These are phyloP conservation scores for Alternaria tenuissima DNA, from an alignment of 2,329 filamentous ascomycete species.

Conservation along the genomic window DNA sequence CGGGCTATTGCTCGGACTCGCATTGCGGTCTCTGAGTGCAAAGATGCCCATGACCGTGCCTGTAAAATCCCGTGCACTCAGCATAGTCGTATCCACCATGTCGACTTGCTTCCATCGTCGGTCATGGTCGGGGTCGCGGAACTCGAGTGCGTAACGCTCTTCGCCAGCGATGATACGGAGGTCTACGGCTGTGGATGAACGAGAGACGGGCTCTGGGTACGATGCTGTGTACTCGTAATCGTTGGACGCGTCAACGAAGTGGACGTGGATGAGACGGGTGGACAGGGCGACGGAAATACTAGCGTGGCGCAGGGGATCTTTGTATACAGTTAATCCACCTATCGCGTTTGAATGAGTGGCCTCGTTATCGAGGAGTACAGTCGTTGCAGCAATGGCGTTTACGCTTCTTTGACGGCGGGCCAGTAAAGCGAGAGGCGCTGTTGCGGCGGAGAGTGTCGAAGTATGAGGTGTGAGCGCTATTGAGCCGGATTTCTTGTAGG, in stretches of 20 bases:
- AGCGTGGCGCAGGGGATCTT: neutral
- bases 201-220: neutral
- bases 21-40: neutral
- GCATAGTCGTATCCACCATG: neutral
- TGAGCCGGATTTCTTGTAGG: neutral
- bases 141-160: neutral
- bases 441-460: neutral
- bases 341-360: neutral
- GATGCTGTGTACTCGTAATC: neutral
- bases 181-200: neutral
- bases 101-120: neutral
- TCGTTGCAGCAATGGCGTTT: neutral
- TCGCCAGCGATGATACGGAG: neutral
- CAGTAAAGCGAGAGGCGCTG: neutral
- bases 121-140: neutral
- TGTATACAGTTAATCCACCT: neutral
- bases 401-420: neutral
- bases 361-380: neutral
- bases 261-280: conserved; percentile 1
- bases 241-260: conserved; percentile 1
- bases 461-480: neutral
- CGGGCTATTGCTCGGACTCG: neutral
- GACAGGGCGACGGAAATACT: neutral
- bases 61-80: neutral
- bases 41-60: neutral